Base-by-base conservation (phyloP, 1,139 yeast species). In the Hansenula lynferdii region DNA sequence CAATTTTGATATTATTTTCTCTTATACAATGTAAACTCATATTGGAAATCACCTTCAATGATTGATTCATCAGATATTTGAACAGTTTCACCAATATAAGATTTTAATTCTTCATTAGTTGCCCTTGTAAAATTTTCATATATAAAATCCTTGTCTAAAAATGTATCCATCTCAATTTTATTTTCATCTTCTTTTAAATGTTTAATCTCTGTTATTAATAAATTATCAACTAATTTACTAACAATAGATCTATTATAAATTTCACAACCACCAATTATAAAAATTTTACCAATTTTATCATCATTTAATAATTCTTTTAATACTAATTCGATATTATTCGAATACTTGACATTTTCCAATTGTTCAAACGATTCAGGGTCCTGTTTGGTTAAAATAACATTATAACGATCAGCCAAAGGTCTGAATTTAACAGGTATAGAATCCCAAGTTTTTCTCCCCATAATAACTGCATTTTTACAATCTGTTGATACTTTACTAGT, bases 391-490 rank as follows among this genome's bases (percentile, higher is more conserved):
- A 92, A 63, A 0, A 92, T 77, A 10, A 90, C 77, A 57, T 94
- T 94, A 33, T 79, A 47, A 41, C 99, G 70, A 38, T 71, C 76
- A 3, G 83, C 81, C 35, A 92, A 69, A 0, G 99, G 99, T 47
- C 96, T 69, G 62, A 87, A 92, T 57, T 72, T 80, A 1, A 62
- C 44, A 0, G 98, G 98, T 34, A 92, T 89, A 8, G 96, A 85
- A 28, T 89, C 94, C 96, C 97, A 92, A 1, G 98, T 92, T 56
- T 80, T 84, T 41, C 97, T 72, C 6, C 99, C 99, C 99, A 94
- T 92, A 9, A 94, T 71, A 12, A 94, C 97, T 0, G 89, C 95
- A 52, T 90, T 86, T 40, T 63, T 57, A 7, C 42, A 43, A 31
- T 23, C 17, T 31, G 27, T 6, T 6, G 68, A 53, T 30, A 60